Evolutionary conservation across 1,284 basidiomycete species (phyloP).

Genomic region (Apiotrichum mycotoxinovorans): DNA sequence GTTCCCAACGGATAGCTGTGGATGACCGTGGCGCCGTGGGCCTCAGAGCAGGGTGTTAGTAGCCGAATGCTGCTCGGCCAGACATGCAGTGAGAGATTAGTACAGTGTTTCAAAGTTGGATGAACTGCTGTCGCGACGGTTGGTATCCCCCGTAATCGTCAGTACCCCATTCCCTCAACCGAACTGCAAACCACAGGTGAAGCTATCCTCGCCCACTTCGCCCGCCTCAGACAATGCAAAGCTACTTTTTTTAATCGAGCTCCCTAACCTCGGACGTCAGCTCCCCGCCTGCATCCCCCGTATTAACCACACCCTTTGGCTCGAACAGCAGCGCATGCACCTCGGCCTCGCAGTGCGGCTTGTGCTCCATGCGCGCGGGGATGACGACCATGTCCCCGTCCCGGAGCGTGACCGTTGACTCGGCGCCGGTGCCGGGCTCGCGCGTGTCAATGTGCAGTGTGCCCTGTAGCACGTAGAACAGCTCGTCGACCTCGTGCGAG

Average conservation of each 20-base stretch:
- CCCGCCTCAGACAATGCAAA: no score
- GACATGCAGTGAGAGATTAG: no score
- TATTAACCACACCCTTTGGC: slow-evolving; percentile 5
- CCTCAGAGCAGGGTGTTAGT: no score
- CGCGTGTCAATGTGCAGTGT: slow-evolving; percentile 4
- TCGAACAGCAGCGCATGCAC: slow-evolving; percentile 5
- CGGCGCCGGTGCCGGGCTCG: not conserved
- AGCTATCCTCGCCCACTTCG: no score
- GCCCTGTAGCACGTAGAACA: slow-evolving; percentile 10
- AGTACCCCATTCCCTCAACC: no score
- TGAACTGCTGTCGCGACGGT: no score
- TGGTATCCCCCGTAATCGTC: no score
- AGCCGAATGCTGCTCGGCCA: no score
- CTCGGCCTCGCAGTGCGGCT: not conserved
- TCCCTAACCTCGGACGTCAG: not conserved
- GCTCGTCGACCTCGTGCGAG: slow-evolving; percentile 14
- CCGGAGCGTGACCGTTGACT: not conserved
- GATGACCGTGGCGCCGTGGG: no score
- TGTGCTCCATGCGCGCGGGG: slow-evolving; percentile 2
- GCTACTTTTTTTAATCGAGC: slow-evolving; percentile 1
- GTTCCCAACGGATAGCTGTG: no score
- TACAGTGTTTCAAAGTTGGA: no score
- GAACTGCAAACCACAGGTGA: no score
- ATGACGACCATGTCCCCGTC: slow-evolving; percentile 8
- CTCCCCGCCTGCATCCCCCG: slow-evolving; percentile 1